Conservation (phyloP, 2,329 filamentous ascomycete species). For the Cordyceps cicadae region DNA sequence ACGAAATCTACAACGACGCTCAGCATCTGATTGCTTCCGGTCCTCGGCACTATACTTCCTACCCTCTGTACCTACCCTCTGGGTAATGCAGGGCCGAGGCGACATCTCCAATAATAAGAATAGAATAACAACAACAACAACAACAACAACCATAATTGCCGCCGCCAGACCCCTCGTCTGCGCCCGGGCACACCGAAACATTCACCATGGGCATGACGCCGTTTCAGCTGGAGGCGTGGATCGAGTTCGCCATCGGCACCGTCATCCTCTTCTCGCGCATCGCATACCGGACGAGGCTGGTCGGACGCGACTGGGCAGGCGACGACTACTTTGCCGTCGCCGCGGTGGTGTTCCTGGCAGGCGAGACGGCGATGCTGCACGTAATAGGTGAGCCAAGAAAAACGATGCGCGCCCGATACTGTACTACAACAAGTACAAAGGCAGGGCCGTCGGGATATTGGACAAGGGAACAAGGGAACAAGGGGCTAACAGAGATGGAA, state of each 20-base stretch:
- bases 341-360: constrained; percentile 30
- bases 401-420: too few species aligned
- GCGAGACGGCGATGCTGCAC: constrained; percentile 21
- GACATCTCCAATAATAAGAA: too few species aligned
- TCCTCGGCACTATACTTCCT: background rate
- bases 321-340: constrained; percentile 35
- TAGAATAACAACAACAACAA: background rate
- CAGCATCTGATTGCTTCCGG: background rate
- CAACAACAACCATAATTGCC: background rate
- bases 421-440: too few species aligned
- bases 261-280: constrained; percentile 30
- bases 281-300: constrained; percentile 29
- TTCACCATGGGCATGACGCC: constrained; percentile 25
- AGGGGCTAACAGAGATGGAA: background rate
- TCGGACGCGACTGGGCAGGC: constrained; percentile 33
- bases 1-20: background rate
- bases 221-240: constrained; percentile 36
- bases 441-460: too few species aligned
- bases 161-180: background rate
- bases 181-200: background rate
- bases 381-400: constrained; percentile 22
- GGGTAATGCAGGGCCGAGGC: too few species aligned
- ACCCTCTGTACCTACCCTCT: too few species aligned
- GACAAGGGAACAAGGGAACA: too few species aligned
- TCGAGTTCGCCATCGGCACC: constrained; percentile 33